Base-by-base conservation (phyloP, 1,284 basidiomycete genomes). In the Ceratobasidium sp. region DNA sequence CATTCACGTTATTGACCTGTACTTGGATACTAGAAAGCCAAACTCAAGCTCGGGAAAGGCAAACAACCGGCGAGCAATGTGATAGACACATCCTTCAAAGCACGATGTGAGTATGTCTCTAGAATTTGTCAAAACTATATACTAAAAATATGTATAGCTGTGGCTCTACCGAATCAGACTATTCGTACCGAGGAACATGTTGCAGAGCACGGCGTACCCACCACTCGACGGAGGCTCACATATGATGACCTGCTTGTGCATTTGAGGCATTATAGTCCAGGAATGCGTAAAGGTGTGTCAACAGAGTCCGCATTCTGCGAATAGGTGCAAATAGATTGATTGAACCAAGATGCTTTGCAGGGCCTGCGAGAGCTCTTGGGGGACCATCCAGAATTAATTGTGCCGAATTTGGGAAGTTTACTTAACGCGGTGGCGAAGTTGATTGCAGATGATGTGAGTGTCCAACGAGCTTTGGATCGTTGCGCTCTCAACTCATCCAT, bases 1-100 rank as follows among this genome's bases (percentile, higher is more conserved):
- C 52, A 38, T 4, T 38, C 11, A 5, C 35, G 73, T 21, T 50
- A 55, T 71, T 70, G 75, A 18, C 78, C 62, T 72, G 28, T 4
- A 30, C 30, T 8, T n/a, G 21, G 41, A 18, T 50, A 23, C 41
- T 82, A 98, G 94, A 98, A 97, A 94, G 90, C 94, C 28, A 98
- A 94, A 81, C 87, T 97, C 57, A 98, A 98, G 82, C 91, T 99
- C 62, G 97, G 97, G 43, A 98, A 97, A 81, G 95, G 94, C 59
- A 98, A 97, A 81, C 89, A 93, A 79, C 79, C 84, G 8, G 86
- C 95, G 9, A 87, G 84, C 66, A 98, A 98, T 87, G 93, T 89
- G 9, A 89, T 98, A 76, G 94, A 98, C 81, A 98, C 96, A 0
- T 96, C 95, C 0, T 98, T 97, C 88, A 98, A 96, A 81, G 90